Percentiles rank a stretch among this genome's conserved stretches.
These are phyloP conservation scores for Trypanosoma brucei DNA, from an alignment of 208 protist species.

Conservation along the genomic window DNA sequence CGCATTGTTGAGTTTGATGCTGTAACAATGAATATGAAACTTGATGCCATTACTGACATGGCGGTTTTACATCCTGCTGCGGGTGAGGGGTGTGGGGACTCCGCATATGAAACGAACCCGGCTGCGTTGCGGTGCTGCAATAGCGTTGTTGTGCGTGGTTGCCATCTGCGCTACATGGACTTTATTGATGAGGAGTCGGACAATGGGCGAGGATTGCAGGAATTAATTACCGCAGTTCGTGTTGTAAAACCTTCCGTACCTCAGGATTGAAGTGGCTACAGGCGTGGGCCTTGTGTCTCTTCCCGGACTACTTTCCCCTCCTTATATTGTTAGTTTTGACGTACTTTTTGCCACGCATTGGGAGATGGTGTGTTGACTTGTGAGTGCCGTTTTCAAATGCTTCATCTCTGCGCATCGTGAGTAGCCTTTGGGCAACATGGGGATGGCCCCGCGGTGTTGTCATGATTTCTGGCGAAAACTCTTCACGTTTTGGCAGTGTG, in stretches of 20 bases:
- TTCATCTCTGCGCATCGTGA: too few species aligned
- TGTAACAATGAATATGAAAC: conserved; percentile 69
- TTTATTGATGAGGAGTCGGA: conserved; percentile 49
- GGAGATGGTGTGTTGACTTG: too few species aligned
- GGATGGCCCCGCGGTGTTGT: too few species aligned
- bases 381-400: too few species aligned
- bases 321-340: background rate
- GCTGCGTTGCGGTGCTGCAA: conserved; percentile 51
- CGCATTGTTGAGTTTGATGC: conserved; percentile 65
- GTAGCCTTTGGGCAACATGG: too few species aligned
- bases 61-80: conserved; percentile 33
- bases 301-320: background rate
- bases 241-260: conserved; percentile 10
- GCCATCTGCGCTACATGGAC: conserved; percentile 58
- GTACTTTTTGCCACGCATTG: too few species aligned
- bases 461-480: too few species aligned
- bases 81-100: background rate
- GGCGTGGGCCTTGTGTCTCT: background rate
- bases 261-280: background rate
- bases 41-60: conserved; percentile 61
- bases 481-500: too few species aligned
- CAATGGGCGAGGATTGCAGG: conserved; percentile 41
- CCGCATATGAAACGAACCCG: conserved; percentile 32
- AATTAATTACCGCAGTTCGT: conserved; percentile 26
- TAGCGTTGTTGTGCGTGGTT: conserved; percentile 62